Percentiles rank a stretch among this genome's conserved stretches.
phyloP scores from a whole-genome alignment of 306 rosid genomes.

The Vigna radiata region DNA sequence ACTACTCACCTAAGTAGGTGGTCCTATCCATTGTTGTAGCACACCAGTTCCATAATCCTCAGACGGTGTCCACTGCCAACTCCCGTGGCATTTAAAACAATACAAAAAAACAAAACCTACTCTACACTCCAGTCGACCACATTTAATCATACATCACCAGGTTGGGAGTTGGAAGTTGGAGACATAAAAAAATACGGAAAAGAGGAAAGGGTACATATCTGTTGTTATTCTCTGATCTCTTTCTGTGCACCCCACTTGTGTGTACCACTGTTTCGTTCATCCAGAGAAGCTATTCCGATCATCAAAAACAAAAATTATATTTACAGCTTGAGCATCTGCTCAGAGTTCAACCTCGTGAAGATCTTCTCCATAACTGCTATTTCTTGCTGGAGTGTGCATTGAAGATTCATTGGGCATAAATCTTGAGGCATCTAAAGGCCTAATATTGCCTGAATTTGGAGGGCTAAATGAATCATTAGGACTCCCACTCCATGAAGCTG shows the following conservation, averaged over 20 bases:
- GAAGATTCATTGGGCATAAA: conserved; percentile 53
- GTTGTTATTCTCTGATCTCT: conserved; percentile 5
- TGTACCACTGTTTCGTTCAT: conserved; percentile 49
- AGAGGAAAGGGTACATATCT: conserved; percentile 9
- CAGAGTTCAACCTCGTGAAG: conserved; percentile 94
- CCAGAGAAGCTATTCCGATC: conserved; percentile 55
- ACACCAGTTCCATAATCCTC: conserved; percentile 52
- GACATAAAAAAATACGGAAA: conserved; percentile 34
- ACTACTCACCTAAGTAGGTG: conserved; percentile 56
- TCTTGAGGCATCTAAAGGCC: conserved; percentile 55
- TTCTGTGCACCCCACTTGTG: conserved; percentile 51
- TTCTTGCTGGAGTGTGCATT: conserved; percentile 47
- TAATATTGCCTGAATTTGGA: conserved; percentile 47
- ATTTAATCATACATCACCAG: conserved; percentile 46
- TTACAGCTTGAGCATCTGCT: conserved; percentile 65
- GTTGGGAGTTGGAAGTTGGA: conserved; percentile 40
- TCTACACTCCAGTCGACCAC: conserved; percentile 42
- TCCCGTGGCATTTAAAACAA: conserved; percentile 46
- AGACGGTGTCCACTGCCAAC: conserved; percentile 44
- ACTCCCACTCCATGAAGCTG: conserved; percentile 89
- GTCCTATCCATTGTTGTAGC: conserved; percentile 44
- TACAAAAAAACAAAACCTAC: conserved; percentile 41
- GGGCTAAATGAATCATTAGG: conserved; percentile 58
- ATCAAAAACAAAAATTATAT: conserved; percentile 77
- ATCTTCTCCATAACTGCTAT: conserved; percentile 68